phyloP scores from a whole-genome alignment of 176 grass and related monocot genomes.

The Thalia dealbata region DNA sequence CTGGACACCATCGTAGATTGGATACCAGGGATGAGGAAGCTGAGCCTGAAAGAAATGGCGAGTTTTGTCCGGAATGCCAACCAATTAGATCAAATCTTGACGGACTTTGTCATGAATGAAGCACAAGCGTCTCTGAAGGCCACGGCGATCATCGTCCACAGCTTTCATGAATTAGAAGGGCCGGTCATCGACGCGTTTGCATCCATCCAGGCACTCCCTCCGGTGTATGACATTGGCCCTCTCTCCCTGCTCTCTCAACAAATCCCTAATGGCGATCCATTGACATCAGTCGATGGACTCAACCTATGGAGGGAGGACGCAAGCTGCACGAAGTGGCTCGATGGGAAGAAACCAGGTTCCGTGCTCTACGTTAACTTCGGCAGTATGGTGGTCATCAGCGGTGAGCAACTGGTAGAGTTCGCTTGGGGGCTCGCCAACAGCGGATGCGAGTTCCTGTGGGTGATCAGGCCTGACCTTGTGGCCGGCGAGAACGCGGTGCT shows the following conservation, averaged over 20 bases:
- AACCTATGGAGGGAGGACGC: slow-evolving; percentile 66
- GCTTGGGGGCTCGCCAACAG: too few relatives aligned
- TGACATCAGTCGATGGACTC: slow-evolving; percentile 22
- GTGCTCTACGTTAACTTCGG: slow-evolving; percentile 87
- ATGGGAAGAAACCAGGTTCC: slow-evolving; percentile 26
- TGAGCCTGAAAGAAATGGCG: slow-evolving; percentile 58
- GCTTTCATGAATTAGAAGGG: slow-evolving; percentile 47
- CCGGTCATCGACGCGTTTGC: slow-evolving; percentile 36
- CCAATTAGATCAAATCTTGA: slow-evolving; percentile 43
- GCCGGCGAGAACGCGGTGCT: slow-evolving; percentile 34
- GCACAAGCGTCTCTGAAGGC: slow-evolving; percentile 32
- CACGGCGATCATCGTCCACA: slow-evolving; percentile 51
- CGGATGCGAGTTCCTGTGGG: slow-evolving; percentile 41
- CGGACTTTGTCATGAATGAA: slow-evolving; percentile 30
- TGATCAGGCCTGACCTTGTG: slow-evolving; percentile 53
- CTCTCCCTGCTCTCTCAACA: slow-evolving; percentile 27
- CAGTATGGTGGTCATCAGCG: slow-evolving; percentile 51
- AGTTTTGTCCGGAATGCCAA: slow-evolving; percentile 63
- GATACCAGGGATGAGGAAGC: slow-evolving; percentile 46
- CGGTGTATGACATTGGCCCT: slow-evolving; percentile 42
- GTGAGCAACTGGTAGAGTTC: slow-evolving; percentile 14
- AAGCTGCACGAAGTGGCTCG: slow-evolving; percentile 43
- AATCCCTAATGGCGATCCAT: slow-evolving; percentile 16
- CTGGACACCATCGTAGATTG: slow-evolving; percentile 60
- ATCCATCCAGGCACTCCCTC: slow-evolving; percentile 29